These are phyloP conservation scores for Paraphaeosphaeria minitans DNA, from an alignment of 2,329 filamentous ascomycete genomes.

Conservation along the genomic window DNA sequence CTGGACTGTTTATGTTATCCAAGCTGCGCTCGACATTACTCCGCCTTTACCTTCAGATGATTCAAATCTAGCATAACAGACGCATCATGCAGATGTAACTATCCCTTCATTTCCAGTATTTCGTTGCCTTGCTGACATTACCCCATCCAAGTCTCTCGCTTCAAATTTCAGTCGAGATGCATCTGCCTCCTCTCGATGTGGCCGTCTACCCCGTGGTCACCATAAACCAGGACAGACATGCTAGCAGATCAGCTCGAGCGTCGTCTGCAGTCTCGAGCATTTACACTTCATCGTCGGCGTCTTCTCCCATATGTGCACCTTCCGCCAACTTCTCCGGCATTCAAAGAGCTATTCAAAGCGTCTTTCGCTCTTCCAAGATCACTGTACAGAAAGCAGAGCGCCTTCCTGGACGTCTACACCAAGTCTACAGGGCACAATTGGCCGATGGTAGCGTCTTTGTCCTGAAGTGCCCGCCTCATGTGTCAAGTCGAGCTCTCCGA, in stretches of 20 bases:
- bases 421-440: conserved; percentile 50
- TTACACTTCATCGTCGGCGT: conserved; percentile 33
- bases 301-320: conserved; percentile 22
- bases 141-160: conserved; percentile 13
- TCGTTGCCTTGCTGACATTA: conserved; percentile 22
- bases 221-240: conserved; percentile 42
- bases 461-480: conserved; percentile 49
- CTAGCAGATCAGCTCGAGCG: conserved; percentile 27
- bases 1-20: conserved; percentile 3
- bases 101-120: conserved; percentile 15
- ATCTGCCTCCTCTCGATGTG: conserved; percentile 43
- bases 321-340: conserved; percentile 42
- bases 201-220: conserved; percentile 37
- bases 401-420: conserved; percentile 44
- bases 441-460: conserved; percentile 47
- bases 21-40: conserved; percentile 5
- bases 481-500: conserved; percentile 47
- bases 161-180: conserved; percentile 38
- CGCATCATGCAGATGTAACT: conserved; percentile 25
- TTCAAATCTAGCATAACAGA: conserved; percentile 24
- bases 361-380: conserved; percentile 40
- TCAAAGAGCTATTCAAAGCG: conserved; percentile 38
- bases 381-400: conserved; percentile 44
- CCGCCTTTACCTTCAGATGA: conserved; percentile 2
- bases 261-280: conserved; percentile 33